Conservation (phyloP, 2,329 filamentous ascomycete genomes). For the Escovopsis sp. region DNA sequence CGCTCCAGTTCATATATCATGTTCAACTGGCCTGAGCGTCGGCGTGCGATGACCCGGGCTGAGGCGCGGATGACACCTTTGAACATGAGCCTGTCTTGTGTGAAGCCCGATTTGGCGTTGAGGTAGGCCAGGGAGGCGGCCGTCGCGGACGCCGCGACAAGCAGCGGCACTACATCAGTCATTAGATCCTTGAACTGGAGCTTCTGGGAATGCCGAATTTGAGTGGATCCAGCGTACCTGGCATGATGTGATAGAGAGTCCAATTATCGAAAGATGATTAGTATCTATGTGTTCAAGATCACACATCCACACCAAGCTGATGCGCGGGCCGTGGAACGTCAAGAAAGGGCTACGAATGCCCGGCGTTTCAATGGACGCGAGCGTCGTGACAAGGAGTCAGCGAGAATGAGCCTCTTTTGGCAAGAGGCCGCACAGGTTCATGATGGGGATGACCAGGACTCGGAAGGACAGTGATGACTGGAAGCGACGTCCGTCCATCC, state of each 20-base stretch:
- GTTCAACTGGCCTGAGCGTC: slow-evolving; percentile 47
- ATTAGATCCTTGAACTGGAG: background rate
- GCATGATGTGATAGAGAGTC: background rate
- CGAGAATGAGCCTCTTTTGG: too few species aligned
- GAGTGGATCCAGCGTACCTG: background rate
- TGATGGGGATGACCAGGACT: too few species aligned
- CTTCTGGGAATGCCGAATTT: background rate
- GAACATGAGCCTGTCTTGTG: slow-evolving; percentile 51
- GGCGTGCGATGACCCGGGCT: slow-evolving; percentile 28
- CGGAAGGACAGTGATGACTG: too few species aligned
- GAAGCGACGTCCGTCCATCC: too few species aligned
- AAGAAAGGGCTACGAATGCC: too few species aligned
- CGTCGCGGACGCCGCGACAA: slow-evolving; percentile 43
- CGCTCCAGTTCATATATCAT: slow-evolving; percentile 64
- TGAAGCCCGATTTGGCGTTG: slow-evolving; percentile 54
- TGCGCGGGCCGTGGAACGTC: too few species aligned
- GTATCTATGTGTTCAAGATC: too few species aligned
- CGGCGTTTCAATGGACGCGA: too few species aligned
- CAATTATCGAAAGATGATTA: too few species aligned
- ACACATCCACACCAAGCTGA: too few species aligned
- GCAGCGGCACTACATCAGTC: slow-evolving; percentile 32
- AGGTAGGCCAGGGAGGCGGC: slow-evolving; percentile 60
- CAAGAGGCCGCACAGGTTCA: too few species aligned
- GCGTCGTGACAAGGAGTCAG: too few species aligned
- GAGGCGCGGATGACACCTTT: slow-evolving; percentile 33